Evolutionary conservation across 1,284 basidiomycete genomes (phyloP).

Genomic region (Tilletia walkeri): DNA sequence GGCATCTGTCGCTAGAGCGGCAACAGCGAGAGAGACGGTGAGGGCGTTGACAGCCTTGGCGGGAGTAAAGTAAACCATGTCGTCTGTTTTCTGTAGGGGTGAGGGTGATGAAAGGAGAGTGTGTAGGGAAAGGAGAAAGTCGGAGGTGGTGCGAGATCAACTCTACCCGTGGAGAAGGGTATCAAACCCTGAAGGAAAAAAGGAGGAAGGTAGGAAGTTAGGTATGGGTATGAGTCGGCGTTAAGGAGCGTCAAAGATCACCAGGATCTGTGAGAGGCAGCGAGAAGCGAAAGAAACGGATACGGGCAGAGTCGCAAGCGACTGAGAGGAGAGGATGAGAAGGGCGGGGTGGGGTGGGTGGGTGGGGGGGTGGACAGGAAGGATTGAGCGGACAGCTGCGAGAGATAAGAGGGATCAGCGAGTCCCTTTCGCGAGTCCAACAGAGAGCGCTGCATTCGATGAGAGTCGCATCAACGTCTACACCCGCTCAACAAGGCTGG

Average conservation of each 20-base stretch:
- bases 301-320: slow-evolving; percentile 2
- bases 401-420: not conserved
- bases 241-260: slow-evolving; percentile 14
- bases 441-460: not conserved
- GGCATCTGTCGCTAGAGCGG: not conserved
- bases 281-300: not conserved
- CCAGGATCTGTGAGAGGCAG: slow-evolving; percentile 17
- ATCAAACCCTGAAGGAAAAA: not conserved
- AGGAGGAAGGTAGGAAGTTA: not conserved
- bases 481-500: too few species aligned
- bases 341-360: not conserved
- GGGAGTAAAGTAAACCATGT: slow-evolving; percentile 8
- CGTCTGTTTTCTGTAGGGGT: not conserved
- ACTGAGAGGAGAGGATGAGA: slow-evolving; percentile 4
- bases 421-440: not conserved
- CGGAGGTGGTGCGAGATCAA: slow-evolving; percentile 2
- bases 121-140: not conserved
- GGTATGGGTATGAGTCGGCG: too few species aligned
- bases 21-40: slow-evolving; percentile 1
- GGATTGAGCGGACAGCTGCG: not conserved
- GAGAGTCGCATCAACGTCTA: too few species aligned
- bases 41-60: slow-evolving; percentile 9
- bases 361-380: not conserved
- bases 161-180: slow-evolving; percentile 8
- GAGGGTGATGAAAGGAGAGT: not conserved